A percentile compares a stretch with the other conserved stretches of the same genome.
Evolutionary conservation across 306 rosid genomes (phyloP).

Genomic region (Vigna hirtella): DNA sequence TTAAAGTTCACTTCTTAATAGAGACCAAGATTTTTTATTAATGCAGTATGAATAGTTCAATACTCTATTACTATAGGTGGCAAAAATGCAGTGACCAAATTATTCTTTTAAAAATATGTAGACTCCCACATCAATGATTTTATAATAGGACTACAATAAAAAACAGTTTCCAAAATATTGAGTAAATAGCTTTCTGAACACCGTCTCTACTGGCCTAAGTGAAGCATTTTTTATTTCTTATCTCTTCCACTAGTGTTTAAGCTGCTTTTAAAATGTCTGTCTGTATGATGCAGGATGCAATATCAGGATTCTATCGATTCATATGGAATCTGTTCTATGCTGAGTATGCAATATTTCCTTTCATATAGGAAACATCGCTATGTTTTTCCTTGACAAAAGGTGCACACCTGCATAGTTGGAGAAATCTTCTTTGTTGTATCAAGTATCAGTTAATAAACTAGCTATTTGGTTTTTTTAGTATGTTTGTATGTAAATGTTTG

Average conservation of each 20-base stretch:
- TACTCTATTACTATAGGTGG: conserved; percentile 1
- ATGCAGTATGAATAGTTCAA: not conserved
- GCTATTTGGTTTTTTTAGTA: not conserved
- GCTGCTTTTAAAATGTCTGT: conserved; percentile 39
- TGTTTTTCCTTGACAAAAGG: conserved; percentile 27
- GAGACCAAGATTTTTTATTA: conserved; percentile 12
- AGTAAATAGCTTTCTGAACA: not conserved
- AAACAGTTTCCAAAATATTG: not conserved
- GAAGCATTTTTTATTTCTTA: not conserved
- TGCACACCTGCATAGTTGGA: conserved; percentile 25
- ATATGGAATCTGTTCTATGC: conserved; percentile 96
- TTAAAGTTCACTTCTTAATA: too few relatives aligned
- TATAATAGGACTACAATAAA: not conserved
- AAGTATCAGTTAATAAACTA: conserved; percentile 26
- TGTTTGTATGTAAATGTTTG: conserved; percentile 22
- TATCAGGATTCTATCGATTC: conserved; percentile 80
- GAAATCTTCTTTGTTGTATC: conserved; percentile 26
- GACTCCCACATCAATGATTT: conserved; percentile 4
- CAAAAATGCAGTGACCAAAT: not conserved
- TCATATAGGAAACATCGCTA: conserved; percentile 59
- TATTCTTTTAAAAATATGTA: not conserved
- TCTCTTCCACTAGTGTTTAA: not conserved
- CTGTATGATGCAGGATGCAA: conserved; percentile 83
- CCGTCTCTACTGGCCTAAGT: conserved; percentile 25
- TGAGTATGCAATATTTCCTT: conserved; percentile 86